Conservation (phyloP, 257 asterid species). For the Handroanthus guayacan region DNA sequence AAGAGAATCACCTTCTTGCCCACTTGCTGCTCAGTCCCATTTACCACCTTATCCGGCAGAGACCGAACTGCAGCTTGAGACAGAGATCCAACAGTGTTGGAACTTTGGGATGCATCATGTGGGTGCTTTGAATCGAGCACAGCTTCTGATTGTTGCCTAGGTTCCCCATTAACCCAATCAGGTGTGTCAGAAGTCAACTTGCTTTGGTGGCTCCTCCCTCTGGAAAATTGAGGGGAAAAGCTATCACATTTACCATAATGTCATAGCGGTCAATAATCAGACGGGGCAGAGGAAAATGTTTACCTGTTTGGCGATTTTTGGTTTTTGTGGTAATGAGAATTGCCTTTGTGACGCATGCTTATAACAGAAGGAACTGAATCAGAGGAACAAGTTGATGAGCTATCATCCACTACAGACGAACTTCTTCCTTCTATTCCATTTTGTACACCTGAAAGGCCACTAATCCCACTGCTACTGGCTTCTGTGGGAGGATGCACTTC, state of each 20-base stretch:
- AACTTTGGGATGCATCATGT: slow-evolving; percentile 46
- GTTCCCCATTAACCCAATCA: slow-evolving; percentile 59
- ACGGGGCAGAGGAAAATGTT: not conserved
- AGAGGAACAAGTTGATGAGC: slow-evolving; percentile 91
- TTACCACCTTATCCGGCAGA: slow-evolving; percentile 49
- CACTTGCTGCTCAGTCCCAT: slow-evolving; percentile 42
- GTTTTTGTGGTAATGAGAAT: slow-evolving; percentile 45
- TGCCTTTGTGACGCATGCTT: slow-evolving; percentile 52
- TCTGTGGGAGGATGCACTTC: slow-evolving; percentile 68
- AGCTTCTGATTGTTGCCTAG: slow-evolving; percentile 51
- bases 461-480: slow-evolving; percentile 53
- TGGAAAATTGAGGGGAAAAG: slow-evolving; percentile 41
- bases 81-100: slow-evolving; percentile 42
- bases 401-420: slow-evolving; percentile 73
- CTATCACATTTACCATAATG: slow-evolving; percentile 25
- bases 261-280: not conserved
- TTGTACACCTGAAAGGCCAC: slow-evolving; percentile 57
- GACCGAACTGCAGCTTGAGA: slow-evolving; percentile 43
- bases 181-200: slow-evolving; percentile 48
- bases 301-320: slow-evolving; percentile 73
- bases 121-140: slow-evolving; percentile 45
- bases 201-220: slow-evolving; percentile 61
- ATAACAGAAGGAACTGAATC: slow-evolving; percentile 77
- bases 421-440: slow-evolving; percentile 63
- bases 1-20: slow-evolving; percentile 53